These are phyloP conservation scores for Ceratocystis destructans DNA, from an alignment of 2,329 filamentous ascomycete genomes.

Conservation along the genomic window DNA sequence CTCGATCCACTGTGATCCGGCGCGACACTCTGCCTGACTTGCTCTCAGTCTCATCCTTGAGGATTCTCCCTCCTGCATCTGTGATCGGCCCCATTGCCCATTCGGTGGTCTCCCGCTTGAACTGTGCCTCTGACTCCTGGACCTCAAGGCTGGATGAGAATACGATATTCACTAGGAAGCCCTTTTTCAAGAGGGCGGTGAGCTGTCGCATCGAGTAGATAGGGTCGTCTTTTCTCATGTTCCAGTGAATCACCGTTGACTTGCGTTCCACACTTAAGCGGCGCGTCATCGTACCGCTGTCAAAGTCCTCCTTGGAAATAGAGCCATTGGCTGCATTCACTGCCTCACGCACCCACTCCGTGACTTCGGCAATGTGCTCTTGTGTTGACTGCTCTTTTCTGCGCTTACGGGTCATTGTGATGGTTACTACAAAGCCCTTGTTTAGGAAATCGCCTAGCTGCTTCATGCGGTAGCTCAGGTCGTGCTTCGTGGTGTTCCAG, in stretches of 20 bases:
- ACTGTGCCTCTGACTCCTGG: not conserved
- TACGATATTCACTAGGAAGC: not conserved
- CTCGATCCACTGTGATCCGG: not conserved
- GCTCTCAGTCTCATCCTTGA: not conserved
- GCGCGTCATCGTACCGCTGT: conserved; percentile 31
- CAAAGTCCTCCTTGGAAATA: conserved; percentile 33
- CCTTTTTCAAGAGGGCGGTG: not conserved
- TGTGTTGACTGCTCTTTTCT: conserved; percentile 42
- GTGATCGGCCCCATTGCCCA: not conserved
- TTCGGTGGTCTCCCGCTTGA: not conserved
- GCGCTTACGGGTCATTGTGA: conserved; percentile 50
- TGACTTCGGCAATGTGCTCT: conserved; percentile 47
- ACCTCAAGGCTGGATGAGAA: not conserved
- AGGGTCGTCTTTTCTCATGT: not conserved
- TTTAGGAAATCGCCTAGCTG: conserved; percentile 54
- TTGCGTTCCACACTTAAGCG: conserved; percentile 31
- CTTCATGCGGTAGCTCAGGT: conserved; percentile 57
- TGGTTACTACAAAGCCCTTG: conserved; percentile 62
- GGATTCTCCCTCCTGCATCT: not conserved
- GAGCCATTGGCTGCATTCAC: conserved; percentile 26
- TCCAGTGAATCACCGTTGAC: conserved; percentile 2
- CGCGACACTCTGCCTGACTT: not conserved
- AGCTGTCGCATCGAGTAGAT: not conserved
- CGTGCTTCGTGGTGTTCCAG: conserved; percentile 69
- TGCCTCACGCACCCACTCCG: conserved; percentile 27